Conservation (phyloP, 2,329 filamentous ascomycete genomes). For the Cladophialophora carrionii region DNA sequence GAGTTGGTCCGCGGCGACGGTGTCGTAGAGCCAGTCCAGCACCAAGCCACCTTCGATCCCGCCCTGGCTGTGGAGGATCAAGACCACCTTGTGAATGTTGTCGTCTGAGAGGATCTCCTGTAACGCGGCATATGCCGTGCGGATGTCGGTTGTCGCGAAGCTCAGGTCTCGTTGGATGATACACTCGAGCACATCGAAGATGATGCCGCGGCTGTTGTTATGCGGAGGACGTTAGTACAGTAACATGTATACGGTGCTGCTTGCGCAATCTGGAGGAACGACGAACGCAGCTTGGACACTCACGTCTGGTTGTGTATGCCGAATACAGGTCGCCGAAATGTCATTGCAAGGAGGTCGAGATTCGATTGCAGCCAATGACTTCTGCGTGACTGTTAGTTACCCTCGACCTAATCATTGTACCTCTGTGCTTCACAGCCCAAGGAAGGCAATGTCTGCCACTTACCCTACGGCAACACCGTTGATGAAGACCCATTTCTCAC, state of each 20-base stretch:
- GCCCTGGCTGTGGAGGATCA: constrained; percentile 77
- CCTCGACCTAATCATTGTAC: no score
- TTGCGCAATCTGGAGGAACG: background rate
- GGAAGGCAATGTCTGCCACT: no score
- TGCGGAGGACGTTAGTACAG: background rate
- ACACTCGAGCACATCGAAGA: constrained; percentile 78
- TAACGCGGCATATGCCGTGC: constrained; percentile 62
- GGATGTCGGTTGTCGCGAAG: constrained; percentile 70
- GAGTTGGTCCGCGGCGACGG: constrained; percentile 67
- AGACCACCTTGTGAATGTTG: constrained; percentile 67
- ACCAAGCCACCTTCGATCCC: constrained; percentile 73
- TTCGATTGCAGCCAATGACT: constrained; percentile 71
- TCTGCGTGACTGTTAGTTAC: constrained; percentile 7
- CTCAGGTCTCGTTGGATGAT: constrained; percentile 74
- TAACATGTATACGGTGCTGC: background rate
- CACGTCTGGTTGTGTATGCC: constrained; percentile 77
- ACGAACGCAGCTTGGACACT: constrained; percentile 8
- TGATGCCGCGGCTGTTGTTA: constrained; percentile 56
- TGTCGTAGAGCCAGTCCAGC: constrained; percentile 75
- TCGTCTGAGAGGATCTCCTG: constrained; percentile 67
- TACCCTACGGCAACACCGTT: constrained; percentile 65
- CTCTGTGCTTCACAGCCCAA: no score
- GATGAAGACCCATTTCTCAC: constrained; percentile 69
- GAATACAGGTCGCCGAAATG: constrained; percentile 70
- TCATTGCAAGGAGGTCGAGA: constrained; percentile 70